phyloP scores from a whole-genome alignment of 2,329 filamentous ascomycete genomes.

The Fusarium zealandicum region DNA sequence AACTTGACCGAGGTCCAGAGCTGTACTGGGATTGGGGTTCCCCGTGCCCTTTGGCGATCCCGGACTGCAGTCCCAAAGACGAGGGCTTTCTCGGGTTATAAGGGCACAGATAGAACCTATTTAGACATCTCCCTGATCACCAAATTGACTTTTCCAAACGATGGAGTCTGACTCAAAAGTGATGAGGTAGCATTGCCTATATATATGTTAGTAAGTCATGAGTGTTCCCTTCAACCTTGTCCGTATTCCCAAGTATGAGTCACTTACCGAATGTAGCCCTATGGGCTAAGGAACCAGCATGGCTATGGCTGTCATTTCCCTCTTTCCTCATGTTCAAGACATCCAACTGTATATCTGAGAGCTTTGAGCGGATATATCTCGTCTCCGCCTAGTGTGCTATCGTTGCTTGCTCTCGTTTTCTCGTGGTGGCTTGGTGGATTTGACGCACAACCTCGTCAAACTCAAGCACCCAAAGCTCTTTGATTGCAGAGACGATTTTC shows the following conservation, averaged over 20 bases:
- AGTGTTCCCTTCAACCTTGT: neutral
- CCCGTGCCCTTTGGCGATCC: slow-evolving; percentile 7
- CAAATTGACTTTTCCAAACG: neutral
- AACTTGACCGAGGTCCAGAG: slow-evolving; percentile 13
- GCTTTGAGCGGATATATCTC: slow-evolving; percentile 1
- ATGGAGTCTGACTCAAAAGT: neutral
- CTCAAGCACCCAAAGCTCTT: slow-evolving; percentile 11
- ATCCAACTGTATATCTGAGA: slow-evolving; percentile 4
- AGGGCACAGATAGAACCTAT: slow-evolving; percentile 3
- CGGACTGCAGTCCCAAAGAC: slow-evolving; percentile 1
- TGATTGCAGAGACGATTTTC: slow-evolving; percentile 6
- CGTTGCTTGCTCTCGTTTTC: slow-evolving; percentile 10
- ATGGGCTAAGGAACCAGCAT: neutral
- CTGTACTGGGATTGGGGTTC: neutral
- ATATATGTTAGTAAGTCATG: neutral
- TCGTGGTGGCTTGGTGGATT: slow-evolving; percentile 1
- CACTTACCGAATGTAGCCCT: neutral
- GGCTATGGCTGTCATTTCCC: neutral
- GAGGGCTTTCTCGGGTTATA: slow-evolving; percentile 9
- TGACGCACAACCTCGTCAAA: slow-evolving; percentile 19
- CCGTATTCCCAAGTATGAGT: neutral
- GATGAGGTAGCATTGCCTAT: neutral
- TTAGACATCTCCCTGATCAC: slow-evolving; percentile 4
- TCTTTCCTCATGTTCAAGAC: slow-evolving; percentile 1
- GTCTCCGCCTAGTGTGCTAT: slow-evolving; percentile 23